Conservation (phyloP, 495 filamentous ascomycete species). For the Lophiotrema nucula region DNA sequence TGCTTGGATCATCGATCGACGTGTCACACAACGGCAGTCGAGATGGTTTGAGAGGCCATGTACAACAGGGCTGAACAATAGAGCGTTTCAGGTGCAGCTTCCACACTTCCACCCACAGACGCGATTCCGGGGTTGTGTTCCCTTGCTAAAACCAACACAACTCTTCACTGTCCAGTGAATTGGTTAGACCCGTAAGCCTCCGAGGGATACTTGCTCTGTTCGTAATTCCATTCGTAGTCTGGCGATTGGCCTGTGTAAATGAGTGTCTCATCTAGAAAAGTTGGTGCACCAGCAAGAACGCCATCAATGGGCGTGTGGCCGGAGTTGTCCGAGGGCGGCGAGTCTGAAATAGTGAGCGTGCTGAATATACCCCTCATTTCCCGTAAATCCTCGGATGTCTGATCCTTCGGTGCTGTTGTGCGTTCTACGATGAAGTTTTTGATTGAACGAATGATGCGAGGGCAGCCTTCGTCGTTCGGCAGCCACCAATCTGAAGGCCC, state of each 20-base stretch:
- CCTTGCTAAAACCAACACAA: background rate
- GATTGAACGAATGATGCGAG: conserved; percentile 68
- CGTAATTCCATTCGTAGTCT: conserved; percentile 25
- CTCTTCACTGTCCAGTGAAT: conserved; percentile 13
- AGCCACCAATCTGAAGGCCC: conserved; percentile 82
- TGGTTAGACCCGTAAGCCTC: conserved; percentile 7
- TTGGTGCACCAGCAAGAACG: background rate
- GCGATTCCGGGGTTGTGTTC: conserved; percentile 2
- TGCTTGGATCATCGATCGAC: conserved; percentile 13
- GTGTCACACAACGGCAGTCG: conserved; percentile 18
- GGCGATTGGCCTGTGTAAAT: conserved; percentile 31
- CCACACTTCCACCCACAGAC: background rate
- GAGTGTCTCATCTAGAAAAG: conserved; percentile 23
- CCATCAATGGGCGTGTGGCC: conserved; percentile 12
- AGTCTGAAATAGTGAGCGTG: conserved; percentile 31
- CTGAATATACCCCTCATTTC: conserved; percentile 74
- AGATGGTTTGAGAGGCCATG: conserved; percentile 12
- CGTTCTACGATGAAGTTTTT: conserved; percentile 76
- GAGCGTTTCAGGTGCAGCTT: conserved; percentile 10
- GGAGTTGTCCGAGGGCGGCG: conserved; percentile 9
- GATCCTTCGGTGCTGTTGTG: conserved; percentile 55
- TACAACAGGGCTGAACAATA: conserved; percentile 26
- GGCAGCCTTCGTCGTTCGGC: conserved; percentile 73
- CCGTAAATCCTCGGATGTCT: conserved; percentile 64
- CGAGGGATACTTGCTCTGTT: conserved; percentile 5